phyloP scores from a whole-genome alignment of 345 rosid genomes.

The Euphorbia lathyris region DNA sequence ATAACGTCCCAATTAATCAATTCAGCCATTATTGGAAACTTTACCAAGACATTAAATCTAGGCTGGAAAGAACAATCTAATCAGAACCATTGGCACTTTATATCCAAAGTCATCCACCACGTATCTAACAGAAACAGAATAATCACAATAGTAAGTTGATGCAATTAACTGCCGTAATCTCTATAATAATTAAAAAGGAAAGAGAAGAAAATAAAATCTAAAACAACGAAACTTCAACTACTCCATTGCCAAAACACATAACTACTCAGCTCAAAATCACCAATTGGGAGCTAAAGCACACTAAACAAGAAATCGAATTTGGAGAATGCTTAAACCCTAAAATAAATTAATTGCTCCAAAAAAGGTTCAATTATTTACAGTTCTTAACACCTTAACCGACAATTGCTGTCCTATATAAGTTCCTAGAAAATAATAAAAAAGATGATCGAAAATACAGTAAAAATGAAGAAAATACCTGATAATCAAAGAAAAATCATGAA shows the following conservation, averaged over 20 bases:
- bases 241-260: background rate
- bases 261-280: background rate
- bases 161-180: background rate
- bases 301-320: background rate
- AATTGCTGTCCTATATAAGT: background rate
- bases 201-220: background rate
- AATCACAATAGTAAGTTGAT: background rate
- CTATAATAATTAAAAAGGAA: background rate
- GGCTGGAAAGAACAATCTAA: background rate
- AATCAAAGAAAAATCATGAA: background rate
- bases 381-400: background rate
- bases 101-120: background rate
- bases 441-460: background rate
- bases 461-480: background rate
- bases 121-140: constrained; percentile 1
- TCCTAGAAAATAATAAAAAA: background rate
- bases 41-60: constrained; percentile 5
- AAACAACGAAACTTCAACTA: background rate
- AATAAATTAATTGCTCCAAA: background rate
- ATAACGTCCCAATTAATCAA: background rate
- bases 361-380: background rate
- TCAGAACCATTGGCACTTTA: background rate
- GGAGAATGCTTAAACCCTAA: constrained; percentile 6
- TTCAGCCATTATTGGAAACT: background rate
- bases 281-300: background rate